Conservation (phyloP, 2,329 filamentous ascomycete genomes). For the Lecanicillium sp. region DNA sequence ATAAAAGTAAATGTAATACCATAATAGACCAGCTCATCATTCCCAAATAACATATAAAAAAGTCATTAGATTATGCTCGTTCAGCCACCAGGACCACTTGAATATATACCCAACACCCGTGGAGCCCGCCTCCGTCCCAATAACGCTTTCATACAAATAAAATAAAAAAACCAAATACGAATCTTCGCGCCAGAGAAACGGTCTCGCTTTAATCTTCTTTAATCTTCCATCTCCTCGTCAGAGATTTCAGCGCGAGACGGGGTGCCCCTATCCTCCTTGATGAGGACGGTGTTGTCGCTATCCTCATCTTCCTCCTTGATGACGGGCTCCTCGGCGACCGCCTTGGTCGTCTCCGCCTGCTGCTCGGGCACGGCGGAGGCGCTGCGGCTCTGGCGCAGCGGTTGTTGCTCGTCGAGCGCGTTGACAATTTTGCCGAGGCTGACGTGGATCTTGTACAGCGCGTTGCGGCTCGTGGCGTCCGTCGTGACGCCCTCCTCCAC, state of each 20-base stretch:
- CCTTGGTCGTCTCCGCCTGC: conserved; percentile 32
- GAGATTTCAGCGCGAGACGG: conserved; percentile 13
- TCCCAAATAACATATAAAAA: background rate
- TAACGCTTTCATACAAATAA: conserved; percentile 6
- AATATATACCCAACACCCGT: conserved; percentile 8
- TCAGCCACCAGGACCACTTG: conserved; percentile 3
- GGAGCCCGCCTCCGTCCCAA: too few species aligned
- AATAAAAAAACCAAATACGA: background rate
- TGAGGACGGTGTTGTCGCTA: conserved; percentile 27
- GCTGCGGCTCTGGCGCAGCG: conserved; percentile 38
- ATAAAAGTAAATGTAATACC: background rate
- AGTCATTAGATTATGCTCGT: conserved; percentile 2
- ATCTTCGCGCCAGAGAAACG: background rate
- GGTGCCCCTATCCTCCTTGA: conserved; percentile 24
- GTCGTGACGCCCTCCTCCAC: conserved; percentile 56
- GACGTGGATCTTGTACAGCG: conserved; percentile 63
- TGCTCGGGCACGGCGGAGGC: conserved; percentile 32
- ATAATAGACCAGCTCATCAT: background rate
- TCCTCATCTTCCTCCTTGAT: conserved; percentile 46
- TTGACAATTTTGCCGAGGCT: conserved; percentile 63
- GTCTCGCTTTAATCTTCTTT: background rate
- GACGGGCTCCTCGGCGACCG: conserved; percentile 33
- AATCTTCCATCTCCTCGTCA: conserved; percentile 28
- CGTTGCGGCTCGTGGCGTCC: conserved; percentile 57
- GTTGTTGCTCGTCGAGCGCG: conserved; percentile 42